Conservation (phyloP, 2,329 filamentous ascomycete species). For the Calycina herbarum region DNA sequence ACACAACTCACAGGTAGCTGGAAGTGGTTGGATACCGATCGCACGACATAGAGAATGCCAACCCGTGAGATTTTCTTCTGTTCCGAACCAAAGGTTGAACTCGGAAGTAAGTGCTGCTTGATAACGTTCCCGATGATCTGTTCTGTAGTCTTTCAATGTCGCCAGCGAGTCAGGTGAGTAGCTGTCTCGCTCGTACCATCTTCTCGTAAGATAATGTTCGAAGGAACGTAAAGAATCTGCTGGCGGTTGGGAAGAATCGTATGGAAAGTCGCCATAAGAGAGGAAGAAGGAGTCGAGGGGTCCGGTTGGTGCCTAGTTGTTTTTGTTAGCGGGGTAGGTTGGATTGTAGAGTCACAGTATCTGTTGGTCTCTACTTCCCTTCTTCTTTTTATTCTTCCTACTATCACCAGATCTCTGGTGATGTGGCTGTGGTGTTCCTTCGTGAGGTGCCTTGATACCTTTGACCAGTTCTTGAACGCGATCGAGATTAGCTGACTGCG, state of each 20-base stretch:
- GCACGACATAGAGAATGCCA: conserved; percentile 19
- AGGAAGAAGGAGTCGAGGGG: neutral
- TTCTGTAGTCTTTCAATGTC: neutral
- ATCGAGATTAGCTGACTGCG: no score
- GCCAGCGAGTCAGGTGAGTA: neutral
- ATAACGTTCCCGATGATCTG: neutral
- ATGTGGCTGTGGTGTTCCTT: neutral
- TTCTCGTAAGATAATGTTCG: neutral
- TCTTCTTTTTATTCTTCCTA: neutral
- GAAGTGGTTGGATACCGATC: conserved; percentile 14
- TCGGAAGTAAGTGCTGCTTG: conserved; percentile 1
- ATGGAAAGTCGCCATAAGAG: neutral
- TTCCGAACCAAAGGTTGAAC: conserved; percentile 12
- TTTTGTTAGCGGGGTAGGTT: neutral
- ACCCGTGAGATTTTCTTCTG: conserved; percentile 14
- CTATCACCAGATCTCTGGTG: no score
- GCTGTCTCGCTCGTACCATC: neutral
- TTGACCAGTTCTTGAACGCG: no score
- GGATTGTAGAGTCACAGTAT: neutral
- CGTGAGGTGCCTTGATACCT: no score
- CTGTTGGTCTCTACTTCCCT: neutral
- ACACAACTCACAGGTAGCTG: conserved; percentile 11
- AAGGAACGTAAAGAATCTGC: neutral
- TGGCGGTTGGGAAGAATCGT: neutral
- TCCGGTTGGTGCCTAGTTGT: neutral